These are phyloP conservation scores for Chlamydomonas schloesseri DNA, from an alignment of 139 green algal genomes.

Conservation along the genomic window DNA sequence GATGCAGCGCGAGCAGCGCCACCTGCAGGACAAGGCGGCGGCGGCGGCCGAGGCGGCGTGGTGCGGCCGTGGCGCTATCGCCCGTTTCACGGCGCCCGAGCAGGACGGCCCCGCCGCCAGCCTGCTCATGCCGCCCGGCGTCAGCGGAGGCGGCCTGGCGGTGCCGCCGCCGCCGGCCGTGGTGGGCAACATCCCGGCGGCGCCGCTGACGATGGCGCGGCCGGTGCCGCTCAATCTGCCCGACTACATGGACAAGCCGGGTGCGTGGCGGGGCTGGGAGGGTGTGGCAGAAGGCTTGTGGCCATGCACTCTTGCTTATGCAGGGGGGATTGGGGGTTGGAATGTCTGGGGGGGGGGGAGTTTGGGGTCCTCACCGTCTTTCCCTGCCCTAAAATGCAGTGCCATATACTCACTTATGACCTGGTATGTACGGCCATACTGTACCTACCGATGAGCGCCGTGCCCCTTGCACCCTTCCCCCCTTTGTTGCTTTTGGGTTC, in stretches of 20 bases:
- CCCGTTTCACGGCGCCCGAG: neutral
- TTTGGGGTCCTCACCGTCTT: neutral
- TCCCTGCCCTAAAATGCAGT: no score
- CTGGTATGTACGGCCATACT: no score
- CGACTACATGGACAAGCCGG: conserved; percentile 8
- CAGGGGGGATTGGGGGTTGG: no score
- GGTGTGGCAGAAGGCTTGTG: no score
- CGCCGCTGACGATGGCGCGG: neutral
- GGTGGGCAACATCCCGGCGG: conserved; percentile 17
- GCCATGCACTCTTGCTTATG: no score
- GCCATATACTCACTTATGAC: no score
- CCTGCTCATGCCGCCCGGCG: conserved; percentile 28
- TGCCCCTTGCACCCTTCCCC: no score
- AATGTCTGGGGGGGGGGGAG: no score
- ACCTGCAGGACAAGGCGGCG: neutral
- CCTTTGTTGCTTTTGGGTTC: no score
- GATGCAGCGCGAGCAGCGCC: conserved; percentile 1
- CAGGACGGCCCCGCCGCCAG: conserved; percentile 36
- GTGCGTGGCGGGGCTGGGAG: neutral
- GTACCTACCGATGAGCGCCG: no score
- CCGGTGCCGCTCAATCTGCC: neutral
- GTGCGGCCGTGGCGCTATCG: neutral
- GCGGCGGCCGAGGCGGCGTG: neutral
- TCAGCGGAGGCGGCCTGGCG: conserved; percentile 25
- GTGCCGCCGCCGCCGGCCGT: conserved; percentile 1